Percentiles rank a stretch among this genome's conserved stretches.
Conservation (phyloP, 179 eudicot genomes). For the Vitellaria paradoxa region DNA sequence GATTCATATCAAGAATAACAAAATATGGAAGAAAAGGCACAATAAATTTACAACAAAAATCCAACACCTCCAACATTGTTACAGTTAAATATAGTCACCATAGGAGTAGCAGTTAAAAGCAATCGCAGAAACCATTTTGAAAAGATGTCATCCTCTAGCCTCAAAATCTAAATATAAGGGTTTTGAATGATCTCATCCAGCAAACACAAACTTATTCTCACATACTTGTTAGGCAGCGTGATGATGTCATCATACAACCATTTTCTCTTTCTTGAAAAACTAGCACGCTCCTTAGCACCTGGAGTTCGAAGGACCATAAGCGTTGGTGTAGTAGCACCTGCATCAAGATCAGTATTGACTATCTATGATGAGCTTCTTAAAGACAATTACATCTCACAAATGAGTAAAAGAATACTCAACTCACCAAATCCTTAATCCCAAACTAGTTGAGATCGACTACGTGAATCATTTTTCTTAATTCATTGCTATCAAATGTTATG, state of each 20-base stretch:
- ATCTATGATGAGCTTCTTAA: background rate
- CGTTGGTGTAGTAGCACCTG: slow-evolving; percentile 45
- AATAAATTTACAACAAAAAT: background rate
- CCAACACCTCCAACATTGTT: background rate
- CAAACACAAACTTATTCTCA: slow-evolving; percentile 1
- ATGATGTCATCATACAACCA: slow-evolving; percentile 40
- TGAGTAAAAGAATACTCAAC: no score
- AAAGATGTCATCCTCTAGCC: background rate
- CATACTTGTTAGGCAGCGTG: slow-evolving; percentile 60
- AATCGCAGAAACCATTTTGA: background rate
- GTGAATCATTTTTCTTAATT: no score
- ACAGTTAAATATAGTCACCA: background rate
- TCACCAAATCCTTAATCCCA: no score
- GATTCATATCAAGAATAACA: background rate
- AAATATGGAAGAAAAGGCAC: background rate
- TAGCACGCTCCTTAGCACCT: slow-evolving; percentile 48
- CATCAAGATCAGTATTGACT: slow-evolving; percentile 11
- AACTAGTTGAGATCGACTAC: no score
- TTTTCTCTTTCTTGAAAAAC: slow-evolving; percentile 54
- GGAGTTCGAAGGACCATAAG: slow-evolving; percentile 59
- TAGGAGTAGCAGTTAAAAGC: background rate
- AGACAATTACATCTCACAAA: background rate
- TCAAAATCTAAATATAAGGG: background rate
- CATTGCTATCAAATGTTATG: no score
- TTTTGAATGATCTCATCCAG: background rate